Base-by-base conservation (phyloP, 2,329 filamentous ascomycete species). In the Fonsecaea pugnacius region DNA sequence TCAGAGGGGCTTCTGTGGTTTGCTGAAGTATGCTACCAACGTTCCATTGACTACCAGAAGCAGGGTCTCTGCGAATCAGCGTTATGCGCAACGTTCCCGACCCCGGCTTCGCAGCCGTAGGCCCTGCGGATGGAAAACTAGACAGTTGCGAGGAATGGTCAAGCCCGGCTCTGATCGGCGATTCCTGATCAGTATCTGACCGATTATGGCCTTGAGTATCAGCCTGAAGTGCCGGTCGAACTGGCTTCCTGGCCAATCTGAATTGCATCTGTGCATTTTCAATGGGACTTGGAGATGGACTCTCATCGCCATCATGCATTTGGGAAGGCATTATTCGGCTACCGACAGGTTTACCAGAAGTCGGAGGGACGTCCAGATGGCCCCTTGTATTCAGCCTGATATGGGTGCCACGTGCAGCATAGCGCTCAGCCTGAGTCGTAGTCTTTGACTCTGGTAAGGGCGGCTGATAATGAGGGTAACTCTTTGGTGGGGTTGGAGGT, bases 1-100 rank as follows among this genome's bases (percentile, higher is more conserved):
- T 46, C 21, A 68, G 52, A 50, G 53, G 64, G 21, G 46, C 72
- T 12, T 56, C 62, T 18, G 59, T 35, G 10, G 58, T 38, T 73
- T 72, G 50, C 75, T 78, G 48, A 82, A 83, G 55, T 21, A 92
- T 83, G 60, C 82, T 87, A 24, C 87, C 90, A 12, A 92, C 83
- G 72, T 92, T 92, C 89, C 89, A 92, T 74, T 92, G 90, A 60
- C 82, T 82, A 7, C 87, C 86, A 8, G 87, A 85, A 24, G 83
- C 81, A 1, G 89, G 89, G 73, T 92, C 88, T 68, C 90, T 85
- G n/a, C 90, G 87, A 70, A 92, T 91, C 14, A 93, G 75, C 0
- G 86, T 88, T 52, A 82, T 75, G 60, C 74, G 58, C 16, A 64
- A 36, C 12, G 10, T 30, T 21, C 33, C 55, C 48, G 48, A 18